Evolutionary conservation across 257 asterid genomes (phyloP).

Genomic region (Solanum arcanum): DNA sequence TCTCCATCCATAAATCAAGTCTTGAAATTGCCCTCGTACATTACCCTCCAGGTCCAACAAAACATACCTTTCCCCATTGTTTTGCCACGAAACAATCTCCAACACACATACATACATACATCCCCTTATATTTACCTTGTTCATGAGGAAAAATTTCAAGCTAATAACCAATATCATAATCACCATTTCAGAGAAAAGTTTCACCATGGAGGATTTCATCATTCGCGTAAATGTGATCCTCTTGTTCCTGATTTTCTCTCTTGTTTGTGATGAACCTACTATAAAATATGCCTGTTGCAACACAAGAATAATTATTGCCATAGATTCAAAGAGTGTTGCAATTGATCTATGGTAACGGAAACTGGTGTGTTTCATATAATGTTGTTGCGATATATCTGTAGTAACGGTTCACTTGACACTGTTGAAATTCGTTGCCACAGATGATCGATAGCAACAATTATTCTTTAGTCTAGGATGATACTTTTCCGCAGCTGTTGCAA

Average conservation of each 20-base stretch:
- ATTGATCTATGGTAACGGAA: too few species aligned
- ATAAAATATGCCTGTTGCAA: too few species aligned
- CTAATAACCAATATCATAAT: slow-evolving; percentile 76
- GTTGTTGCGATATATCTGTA: too few species aligned
- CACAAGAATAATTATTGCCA: too few species aligned
- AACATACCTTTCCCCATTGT: slow-evolving; percentile 70
- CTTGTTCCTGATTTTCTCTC: slow-evolving; percentile 20
- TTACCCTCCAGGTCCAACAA: slow-evolving; percentile 82
- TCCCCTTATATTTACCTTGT: slow-evolving; percentile 80
- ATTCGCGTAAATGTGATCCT: slow-evolving; percentile 15
- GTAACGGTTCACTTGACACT: too few species aligned
- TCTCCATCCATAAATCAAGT: slow-evolving; percentile 94
- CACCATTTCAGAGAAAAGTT: slow-evolving; percentile 72
- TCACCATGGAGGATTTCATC: slow-evolving; percentile 73
- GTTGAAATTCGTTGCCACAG: too few species aligned
- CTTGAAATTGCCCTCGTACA: slow-evolving; percentile 24
- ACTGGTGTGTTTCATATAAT: too few species aligned
- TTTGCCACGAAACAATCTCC: slow-evolving; percentile 82
- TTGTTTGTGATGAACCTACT: background rate
- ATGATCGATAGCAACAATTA: too few species aligned
- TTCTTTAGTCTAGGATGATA: too few species aligned
- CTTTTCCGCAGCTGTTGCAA: too few species aligned
- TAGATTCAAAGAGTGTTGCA: too few species aligned
- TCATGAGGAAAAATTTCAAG: slow-evolving; percentile 76
- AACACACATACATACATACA: slow-evolving; percentile 67